Base-by-base conservation (phyloP, 129 eudicot genomes). In the Lonicera japonica region DNA sequence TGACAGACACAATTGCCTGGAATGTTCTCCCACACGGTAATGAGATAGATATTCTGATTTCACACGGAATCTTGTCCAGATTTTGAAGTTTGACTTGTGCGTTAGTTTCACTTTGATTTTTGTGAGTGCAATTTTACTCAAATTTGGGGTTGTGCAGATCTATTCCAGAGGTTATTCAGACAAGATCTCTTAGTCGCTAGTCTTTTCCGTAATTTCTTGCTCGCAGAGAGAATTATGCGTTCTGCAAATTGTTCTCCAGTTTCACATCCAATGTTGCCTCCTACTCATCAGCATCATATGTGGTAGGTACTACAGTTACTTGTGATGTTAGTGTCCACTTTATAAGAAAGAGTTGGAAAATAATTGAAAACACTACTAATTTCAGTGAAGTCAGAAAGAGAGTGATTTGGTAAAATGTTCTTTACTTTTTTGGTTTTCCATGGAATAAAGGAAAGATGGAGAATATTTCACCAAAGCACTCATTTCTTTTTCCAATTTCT, bases 251-350 rank as follows among this genome's bases (percentile, higher is more conserved):
- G 99, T 67, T 85, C 99, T 24, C 99, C 99, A n/a, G 70, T 88
- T 61, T 94, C 99, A 48, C 65, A 81, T 75, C 99, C 99, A 54
- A 74, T 76, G 82, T 68, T 94, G 77, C 99, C 99, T 66, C 85
- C 96, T 11, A 94, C 99, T 23, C 99, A 94, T 83, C 99, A 88
- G 74, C 99, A 94, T 73, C 99, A 94, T 74, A 88, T 94, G 96
- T 94, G 96, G 99, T 94, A 78, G 63, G 73, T 50, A 20, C 21
- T 13, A 39, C 15, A 51, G 7, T 34, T 43, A 22, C 47, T 59
- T 56, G 56, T 29, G 18, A 51, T 58, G 23, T 47, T 56, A 39
- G 20, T n/a, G n/a, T n/a, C n/a, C n/a, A n/a, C n/a, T n/a, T n/a
- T n/a, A n/a, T n/a, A n/a, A n/a, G n/a, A n/a, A n/a, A n/a, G n/a